Conservation (phyloP, 306 rosid genomes). For the Acacia crassicarpa region DNA sequence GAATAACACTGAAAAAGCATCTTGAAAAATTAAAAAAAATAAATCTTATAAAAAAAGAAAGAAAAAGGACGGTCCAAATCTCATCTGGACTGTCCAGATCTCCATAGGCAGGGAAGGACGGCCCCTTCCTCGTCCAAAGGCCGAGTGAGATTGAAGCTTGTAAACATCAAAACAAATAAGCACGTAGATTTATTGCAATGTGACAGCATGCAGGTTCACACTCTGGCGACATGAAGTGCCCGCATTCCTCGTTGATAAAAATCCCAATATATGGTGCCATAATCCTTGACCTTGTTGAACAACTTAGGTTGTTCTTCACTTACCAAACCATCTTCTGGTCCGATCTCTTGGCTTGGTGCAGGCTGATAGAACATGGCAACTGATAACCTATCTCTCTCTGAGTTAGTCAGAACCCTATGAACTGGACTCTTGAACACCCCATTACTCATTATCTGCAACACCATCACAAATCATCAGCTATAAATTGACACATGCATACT, state of each 20-base stretch:
- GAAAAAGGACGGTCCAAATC: no score
- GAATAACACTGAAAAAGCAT: no score
- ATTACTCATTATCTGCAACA: constrained; percentile 49
- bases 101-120: no score
- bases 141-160: no score
- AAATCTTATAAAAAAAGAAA: no score
- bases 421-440: constrained; percentile 52
- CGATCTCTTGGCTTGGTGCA: constrained; percentile 45
- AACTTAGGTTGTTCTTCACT: constrained; percentile 40
- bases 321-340: constrained; percentile 46
- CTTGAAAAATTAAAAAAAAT: no score
- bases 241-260: constrained; percentile 45
- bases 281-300: constrained; percentile 43
- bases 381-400: constrained; percentile 48
- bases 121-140: no score
- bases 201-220: background rate
- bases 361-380: constrained; percentile 46
- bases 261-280: constrained; percentile 25
- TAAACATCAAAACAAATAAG: no score
- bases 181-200: no score
- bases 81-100: no score
- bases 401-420: constrained; percentile 51
- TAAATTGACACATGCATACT: no score
- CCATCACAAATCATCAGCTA: background rate
- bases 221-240: constrained; percentile 41